Evolutionary conservation across 257 asterid genomes (phyloP), one percentile per base, ranked within the genome.

Genomic region (Haberlea rhodopensis): DNA sequence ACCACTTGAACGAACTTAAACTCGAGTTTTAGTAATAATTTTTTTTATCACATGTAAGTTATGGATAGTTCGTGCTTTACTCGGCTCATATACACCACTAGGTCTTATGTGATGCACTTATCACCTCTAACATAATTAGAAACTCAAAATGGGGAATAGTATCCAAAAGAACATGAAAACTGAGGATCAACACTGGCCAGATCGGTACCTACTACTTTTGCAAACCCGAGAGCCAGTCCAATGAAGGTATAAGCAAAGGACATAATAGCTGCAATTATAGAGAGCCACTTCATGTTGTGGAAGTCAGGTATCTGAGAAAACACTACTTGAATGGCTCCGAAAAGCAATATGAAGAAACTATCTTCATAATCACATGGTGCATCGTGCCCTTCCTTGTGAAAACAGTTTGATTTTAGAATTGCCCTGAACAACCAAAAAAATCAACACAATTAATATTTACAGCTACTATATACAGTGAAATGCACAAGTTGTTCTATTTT

Each of bases 271-370:
- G 91, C 87, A 59, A 79, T 11, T 18, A 78, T 67, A 3, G 91
- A 84, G 59, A 84, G 87, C 80, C 67, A 66, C 60, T 73, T 82
- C 85, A 79, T 81, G 74, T 81, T 55, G 29, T 79, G 91, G 70
- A 84, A 81, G 57, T 84, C 49, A 1, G 91, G 87, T 71, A 84
- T 84, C 80, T 84, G 91, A 63, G 90, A 81, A 71, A 81, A 75
- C 34, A 75, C 73, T 25, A 79, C 45, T 77, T 84, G 82, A 77
- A 84, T 69, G 7, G 58, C 80, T 73, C 91, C 91, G 55, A 81
- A 84, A 45, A 81, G 64, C 55, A 84, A 57, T 58, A 81, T 84
- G 68, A 66, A 84, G 60, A 66, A 73, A 67, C 68, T 78, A 23
- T 75, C 74, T 22, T 76, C 84, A 31, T 63, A 84, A 57, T 75